Conservation (phyloP, 2,329 filamentous ascomycete genomes). For the Claviceps paspali region DNA sequence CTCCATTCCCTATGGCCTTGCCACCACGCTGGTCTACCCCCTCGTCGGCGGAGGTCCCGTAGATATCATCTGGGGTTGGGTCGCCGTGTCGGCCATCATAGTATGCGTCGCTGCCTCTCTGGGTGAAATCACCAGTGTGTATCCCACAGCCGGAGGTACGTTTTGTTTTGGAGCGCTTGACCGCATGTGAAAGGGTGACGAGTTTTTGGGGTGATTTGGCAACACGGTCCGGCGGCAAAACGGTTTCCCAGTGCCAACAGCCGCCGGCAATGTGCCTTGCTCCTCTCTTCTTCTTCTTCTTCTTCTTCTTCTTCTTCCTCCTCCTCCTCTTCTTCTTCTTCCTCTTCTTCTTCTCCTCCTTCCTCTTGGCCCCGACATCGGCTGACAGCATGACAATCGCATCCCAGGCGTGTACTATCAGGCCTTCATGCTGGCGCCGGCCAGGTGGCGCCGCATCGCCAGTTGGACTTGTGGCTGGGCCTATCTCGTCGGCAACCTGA, state of each 20-base stretch:
- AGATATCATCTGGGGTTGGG: conserved; percentile 60
- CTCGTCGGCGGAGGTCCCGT: conserved; percentile 50
- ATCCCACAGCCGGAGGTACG: conserved; percentile 56
- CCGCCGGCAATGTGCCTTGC: too few species aligned
- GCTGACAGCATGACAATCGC: too few species aligned
- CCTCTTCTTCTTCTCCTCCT: too few species aligned
- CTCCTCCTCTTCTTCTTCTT: too few species aligned
- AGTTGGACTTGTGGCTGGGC: conserved; percentile 64
- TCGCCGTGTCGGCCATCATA: conserved; percentile 52
- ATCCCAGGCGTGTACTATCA: conserved; percentile 54
- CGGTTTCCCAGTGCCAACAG: too few species aligned
- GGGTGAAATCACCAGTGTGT: conserved; percentile 61
- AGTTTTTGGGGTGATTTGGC: too few species aligned
- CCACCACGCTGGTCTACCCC: conserved; percentile 55
- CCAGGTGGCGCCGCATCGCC: conserved; percentile 43
- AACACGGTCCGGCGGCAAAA: too few species aligned
- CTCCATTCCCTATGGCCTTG: conserved; percentile 58
- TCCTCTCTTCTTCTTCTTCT: too few species aligned
- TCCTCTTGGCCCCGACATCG: too few species aligned
- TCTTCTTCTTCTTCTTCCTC: too few species aligned
- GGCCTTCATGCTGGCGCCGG: conserved; percentile 56
- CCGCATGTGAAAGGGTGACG: too few species aligned
- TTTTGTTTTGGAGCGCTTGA: conserved; percentile 1
- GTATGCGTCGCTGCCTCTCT: conserved; percentile 55
- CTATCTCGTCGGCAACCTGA: conserved; percentile 66